Base-by-base conservation (phyloP, 2,329 filamentous ascomycete species). In the Penicillium hordei region DNA sequence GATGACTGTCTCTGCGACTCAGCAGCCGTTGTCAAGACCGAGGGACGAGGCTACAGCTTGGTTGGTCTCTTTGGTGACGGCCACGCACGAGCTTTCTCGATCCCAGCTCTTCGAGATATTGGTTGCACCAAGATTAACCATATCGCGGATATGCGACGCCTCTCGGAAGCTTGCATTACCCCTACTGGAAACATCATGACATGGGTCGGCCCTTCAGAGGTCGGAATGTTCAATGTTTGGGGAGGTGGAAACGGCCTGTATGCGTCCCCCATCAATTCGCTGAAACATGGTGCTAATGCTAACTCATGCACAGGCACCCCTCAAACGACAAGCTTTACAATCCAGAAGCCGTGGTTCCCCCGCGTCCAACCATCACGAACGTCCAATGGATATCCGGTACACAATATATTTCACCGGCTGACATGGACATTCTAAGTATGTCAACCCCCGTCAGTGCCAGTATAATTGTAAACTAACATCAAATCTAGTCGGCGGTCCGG, bases 311-410 rank as follows among this genome's bases (percentile, higher is more conserved):
- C 58, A 82, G 80, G 52, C 72, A 74, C n/a, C 75, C 70, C 43
- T 78, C 79, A 17, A 78, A 85, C n/a, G 93, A 97, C 70, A 85
- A 81, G 8, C 81, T 99, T 3, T 85, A 90, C 74, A 96, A 97
- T 70, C 87, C 90, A 0, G 82, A 89, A 57, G 83, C 90, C 0
- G 71, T 83, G 17, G 83, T 89, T 23, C 93, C 93, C 2, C 83
- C 91, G 13, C 86, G 94, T 2, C 94, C 94, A 1, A 96, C 92
- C 0, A 99, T 99, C 59, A 95, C 90, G 21, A 96, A 95, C 68
- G 76, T 99, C 38, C 92, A 97, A 76, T 99, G 94, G 94, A 91
- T 99, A 52, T 89, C 92, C 0, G 94, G 94, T 4, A 97, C 93
- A 1, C 93, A 97, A 74, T 89, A 95, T 67, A 84, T 99, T 45